Base-by-base conservation (phyloP, 345 rosid genomes). In the Citrus sp. region DNA sequence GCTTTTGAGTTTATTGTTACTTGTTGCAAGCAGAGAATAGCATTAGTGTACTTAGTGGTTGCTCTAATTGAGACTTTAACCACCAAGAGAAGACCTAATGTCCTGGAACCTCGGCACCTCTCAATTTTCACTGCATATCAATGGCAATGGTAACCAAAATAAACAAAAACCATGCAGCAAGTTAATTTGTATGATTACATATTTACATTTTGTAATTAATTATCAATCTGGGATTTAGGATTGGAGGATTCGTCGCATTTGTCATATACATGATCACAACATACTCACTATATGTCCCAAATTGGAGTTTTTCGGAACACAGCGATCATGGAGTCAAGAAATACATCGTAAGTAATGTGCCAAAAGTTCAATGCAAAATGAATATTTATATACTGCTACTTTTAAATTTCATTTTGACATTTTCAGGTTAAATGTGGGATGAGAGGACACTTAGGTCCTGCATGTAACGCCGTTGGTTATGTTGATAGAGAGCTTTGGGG, bases 401-500 rank as follows among this genome's bases (percentile, higher is more conserved):
- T 46, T 46, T 0, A 46, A 46, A 46, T 46, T 46, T 46, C 51
- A 46, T 0, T 46, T 46, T 12, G 51, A 46, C 51, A 19, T 58
- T 81, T 67, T n/a, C 73, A 91, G 95, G 90, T 91, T 5, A 84
- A 84, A 71, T 91, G 93, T 83, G 93, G 90, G 77, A 91, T 88
- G 88, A 85, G 94, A 81, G 92, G 94, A 28, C 94, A 88, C 80
- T 73, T 91, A 24, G 92, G 92, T 65, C 92, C 94, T 2, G 94
- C 90, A 21, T 91, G 92, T 87, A 91, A 91, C 70, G 91, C 90
- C n/a, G 91, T 89, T 27, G 91, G 94, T 46, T 82, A 82, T 22
- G 88, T 91, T 7, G 94, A 91, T 77, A 68, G 91, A 65, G 75
- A 82, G 74, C 88, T 88, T 70, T 89, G 90, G 92, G 94, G 92